phyloP scores from a whole-genome alignment of 306 rosid species.

The Trifolium pratense region DNA sequence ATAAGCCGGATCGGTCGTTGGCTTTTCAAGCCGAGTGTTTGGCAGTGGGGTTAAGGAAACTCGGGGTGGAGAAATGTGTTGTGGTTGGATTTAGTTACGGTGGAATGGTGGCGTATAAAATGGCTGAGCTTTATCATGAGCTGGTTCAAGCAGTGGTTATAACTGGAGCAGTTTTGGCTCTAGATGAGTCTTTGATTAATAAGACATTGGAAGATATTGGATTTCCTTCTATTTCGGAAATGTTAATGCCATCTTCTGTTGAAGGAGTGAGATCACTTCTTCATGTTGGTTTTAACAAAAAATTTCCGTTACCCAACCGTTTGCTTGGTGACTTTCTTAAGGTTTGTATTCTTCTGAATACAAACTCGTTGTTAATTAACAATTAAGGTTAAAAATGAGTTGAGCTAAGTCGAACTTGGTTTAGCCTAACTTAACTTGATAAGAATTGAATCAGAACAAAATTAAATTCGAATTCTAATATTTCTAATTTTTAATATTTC shows the following conservation, averaged over 20 bases:
- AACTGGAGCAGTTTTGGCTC: slow-evolving; percentile 59
- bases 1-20: slow-evolving; percentile 61
- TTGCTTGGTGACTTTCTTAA: slow-evolving; percentile 61
- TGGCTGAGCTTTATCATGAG: slow-evolving; percentile 69
- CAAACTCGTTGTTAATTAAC: not conserved
- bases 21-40: slow-evolving; percentile 80
- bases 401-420: too few species aligned
- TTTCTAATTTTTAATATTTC: too few species aligned
- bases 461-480: too few species aligned
- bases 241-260: slow-evolving; percentile 63
- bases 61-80: slow-evolving; percentile 70
- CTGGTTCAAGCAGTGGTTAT: slow-evolving; percentile 57
- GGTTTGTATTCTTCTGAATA: slow-evolving; percentile 45
- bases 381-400: too few species aligned
- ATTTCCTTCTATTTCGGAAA: slow-evolving; percentile 63
- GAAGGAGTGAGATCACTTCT: slow-evolving; percentile 60
- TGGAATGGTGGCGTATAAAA: slow-evolving; percentile 75
- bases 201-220: slow-evolving; percentile 50
- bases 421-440: too few species aligned
- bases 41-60: slow-evolving; percentile 58
- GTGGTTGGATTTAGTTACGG: slow-evolving; percentile 88
- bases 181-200: slow-evolving; percentile 47
- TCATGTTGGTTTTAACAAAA: slow-evolving; percentile 57
- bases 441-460: too few species aligned
- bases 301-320: slow-evolving; percentile 61